These are phyloP conservation scores for Irpex rosettiformis DNA, from an alignment of 1,284 basidiomycete species.

Conservation along the genomic window DNA sequence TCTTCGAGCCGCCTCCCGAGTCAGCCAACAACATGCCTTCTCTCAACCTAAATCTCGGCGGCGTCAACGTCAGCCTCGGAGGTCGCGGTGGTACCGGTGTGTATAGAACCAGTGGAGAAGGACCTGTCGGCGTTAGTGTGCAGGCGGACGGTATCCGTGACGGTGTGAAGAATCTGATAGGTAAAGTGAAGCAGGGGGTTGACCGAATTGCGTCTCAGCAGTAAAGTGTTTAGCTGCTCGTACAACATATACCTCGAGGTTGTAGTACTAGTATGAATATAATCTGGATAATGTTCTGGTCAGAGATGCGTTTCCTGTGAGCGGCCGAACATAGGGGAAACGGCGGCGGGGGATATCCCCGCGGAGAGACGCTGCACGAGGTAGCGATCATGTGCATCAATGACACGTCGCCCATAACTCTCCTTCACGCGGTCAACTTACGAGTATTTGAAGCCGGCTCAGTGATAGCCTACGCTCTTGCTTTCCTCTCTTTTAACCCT, in stretches of 20 bases:
- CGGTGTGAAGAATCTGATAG: slow-evolving; percentile 82
- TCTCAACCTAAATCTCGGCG: slow-evolving; percentile 87
- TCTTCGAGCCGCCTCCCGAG: slow-evolving; percentile 70
- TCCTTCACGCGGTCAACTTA: slow-evolving; percentile 6
- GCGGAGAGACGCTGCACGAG: neutral
- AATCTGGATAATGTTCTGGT: too few relatives aligned
- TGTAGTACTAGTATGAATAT: too few relatives aligned
- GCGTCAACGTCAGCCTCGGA: slow-evolving; percentile 89
- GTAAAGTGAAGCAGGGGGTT: slow-evolving; percentile 85
- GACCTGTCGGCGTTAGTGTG: slow-evolving; percentile 49
- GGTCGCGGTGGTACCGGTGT: slow-evolving; percentile 78
- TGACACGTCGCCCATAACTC: slow-evolving; percentile 18
- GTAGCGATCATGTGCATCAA: slow-evolving; percentile 16
- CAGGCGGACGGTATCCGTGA: slow-evolving; percentile 83
- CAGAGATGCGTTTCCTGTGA: neutral
- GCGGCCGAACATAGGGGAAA: slow-evolving; percentile 15
- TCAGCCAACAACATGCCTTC: slow-evolving; percentile 64
- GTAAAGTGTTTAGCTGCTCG: too few relatives aligned
- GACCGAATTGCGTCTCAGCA: slow-evolving; percentile 51
- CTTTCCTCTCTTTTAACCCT: slow-evolving; percentile 20
- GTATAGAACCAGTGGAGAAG: slow-evolving; percentile 73
- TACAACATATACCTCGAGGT: too few relatives aligned
- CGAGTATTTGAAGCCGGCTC: slow-evolving; percentile 7
- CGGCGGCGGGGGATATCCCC: slow-evolving; percentile 7
- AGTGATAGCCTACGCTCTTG: neutral